Conservation (phyloP, 768 basidiomycete species). For the Boletus sp. region DNA sequence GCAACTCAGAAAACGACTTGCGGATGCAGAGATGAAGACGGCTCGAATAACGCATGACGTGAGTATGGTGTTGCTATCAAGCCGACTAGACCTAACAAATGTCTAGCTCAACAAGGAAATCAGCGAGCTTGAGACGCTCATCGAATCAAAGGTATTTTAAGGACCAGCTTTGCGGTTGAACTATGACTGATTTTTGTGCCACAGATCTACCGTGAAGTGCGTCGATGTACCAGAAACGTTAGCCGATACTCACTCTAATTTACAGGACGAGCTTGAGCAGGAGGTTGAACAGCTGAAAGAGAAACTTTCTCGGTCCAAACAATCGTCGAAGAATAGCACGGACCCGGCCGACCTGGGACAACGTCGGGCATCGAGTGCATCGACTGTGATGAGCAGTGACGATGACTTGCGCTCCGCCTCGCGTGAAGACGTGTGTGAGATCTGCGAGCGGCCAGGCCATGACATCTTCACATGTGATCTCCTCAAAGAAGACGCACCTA, state of each 20-base stretch:
- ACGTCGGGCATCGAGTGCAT: slow-evolving; percentile 20
- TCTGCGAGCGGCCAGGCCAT: slow-evolving; percentile 82
- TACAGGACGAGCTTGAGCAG: slow-evolving; percentile 81
- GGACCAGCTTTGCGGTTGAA: neutral
- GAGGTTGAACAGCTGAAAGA: slow-evolving; percentile 78
- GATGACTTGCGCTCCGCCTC: slow-evolving; percentile 21
- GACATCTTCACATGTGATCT: slow-evolving; percentile 84
- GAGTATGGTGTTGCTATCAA: slow-evolving; percentile 23
- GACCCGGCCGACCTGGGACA: slow-evolving; percentile 37
- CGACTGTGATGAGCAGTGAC: slow-evolving; percentile 24
- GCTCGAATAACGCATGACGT: slow-evolving; percentile 69
- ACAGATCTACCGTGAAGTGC: slow-evolving; percentile 83
- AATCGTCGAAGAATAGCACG: slow-evolving; percentile 47
- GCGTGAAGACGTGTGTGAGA: slow-evolving; percentile 69
- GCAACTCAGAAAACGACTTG: slow-evolving; percentile 64
- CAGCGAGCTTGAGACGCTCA: slow-evolving; percentile 84
- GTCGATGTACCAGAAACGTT: slow-evolving; percentile 7
- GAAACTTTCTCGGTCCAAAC: slow-evolving; percentile 59
- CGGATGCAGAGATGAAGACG: slow-evolving; percentile 73
- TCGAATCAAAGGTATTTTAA: slow-evolving; percentile 82
- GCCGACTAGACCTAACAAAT: neutral
- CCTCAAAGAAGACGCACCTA: slow-evolving; percentile 53
- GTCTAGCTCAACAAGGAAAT: slow-evolving; percentile 86
- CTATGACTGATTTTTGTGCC: slow-evolving; percentile 4
- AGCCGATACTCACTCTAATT: slow-evolving; percentile 13